phyloP scores from a whole-genome alignment of 179 eudicot genomes.

The Heliamphora pulchella region DNA sequence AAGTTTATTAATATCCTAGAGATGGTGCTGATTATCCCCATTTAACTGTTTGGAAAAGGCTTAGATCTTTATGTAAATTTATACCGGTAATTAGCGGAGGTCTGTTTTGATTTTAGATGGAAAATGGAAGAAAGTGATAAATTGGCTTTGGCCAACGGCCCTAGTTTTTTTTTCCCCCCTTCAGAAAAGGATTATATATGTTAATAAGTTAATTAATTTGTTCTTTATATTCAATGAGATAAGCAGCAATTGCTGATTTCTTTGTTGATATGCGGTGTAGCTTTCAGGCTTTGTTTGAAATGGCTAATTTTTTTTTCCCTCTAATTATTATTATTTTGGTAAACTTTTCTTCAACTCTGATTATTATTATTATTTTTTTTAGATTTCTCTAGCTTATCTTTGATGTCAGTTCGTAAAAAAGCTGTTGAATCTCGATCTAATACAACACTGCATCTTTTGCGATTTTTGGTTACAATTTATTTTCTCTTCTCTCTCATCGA shows the following conservation, averaged over 20 bases:
- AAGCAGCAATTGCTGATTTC: conserved; percentile 1
- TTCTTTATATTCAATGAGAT: background rate
- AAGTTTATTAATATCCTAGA: background rate
- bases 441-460: too few relatives aligned
- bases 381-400: too few relatives aligned
- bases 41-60: background rate
- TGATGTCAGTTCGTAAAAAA: too few relatives aligned
- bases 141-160: background rate
- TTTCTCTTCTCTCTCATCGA: too few relatives aligned
- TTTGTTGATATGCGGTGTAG: background rate
- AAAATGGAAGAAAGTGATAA: background rate
- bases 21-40: conserved; percentile 7
- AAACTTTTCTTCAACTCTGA: too few relatives aligned
- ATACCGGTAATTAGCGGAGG: background rate
- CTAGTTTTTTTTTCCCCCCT: background rate
- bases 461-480: too few relatives aligned
- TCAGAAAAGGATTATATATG: background rate
- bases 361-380: too few relatives aligned
- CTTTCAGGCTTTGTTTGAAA: too few relatives aligned
- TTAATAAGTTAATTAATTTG: conserved; percentile 7
- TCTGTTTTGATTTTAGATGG: background rate
- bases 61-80: conserved; percentile 12
- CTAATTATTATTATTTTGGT: too few relatives aligned
- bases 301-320: too few relatives aligned
- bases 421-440: too few relatives aligned